Evolutionary conservation across 106 monocot species (phyloP).

Genomic region (Apostasia shenzhenica): DNA sequence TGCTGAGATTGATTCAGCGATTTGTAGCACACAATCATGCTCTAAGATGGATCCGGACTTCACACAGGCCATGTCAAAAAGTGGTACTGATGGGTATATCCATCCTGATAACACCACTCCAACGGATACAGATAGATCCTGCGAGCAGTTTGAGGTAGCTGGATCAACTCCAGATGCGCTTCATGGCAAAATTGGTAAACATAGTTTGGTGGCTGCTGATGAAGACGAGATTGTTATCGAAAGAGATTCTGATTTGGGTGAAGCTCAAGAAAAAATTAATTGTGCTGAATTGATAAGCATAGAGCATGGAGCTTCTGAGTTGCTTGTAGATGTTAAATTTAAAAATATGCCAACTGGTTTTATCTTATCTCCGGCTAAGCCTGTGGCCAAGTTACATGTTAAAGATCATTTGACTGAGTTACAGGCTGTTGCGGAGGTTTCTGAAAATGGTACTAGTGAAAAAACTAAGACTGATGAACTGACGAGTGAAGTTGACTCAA

Average conservation of each 20-base stretch:
- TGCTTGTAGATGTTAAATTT: background rate
- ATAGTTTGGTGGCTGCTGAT: background rate
- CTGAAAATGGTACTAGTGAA: background rate
- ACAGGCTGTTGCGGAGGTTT: background rate
- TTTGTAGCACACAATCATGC: conserved; percentile 66
- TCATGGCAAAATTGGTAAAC: conserved; percentile 14
- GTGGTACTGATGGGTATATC: conserved; percentile 13
- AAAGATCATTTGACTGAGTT: conserved; percentile 2
- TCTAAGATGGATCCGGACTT: conserved; percentile 48
- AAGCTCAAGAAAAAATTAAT: conserved; percentile 4
- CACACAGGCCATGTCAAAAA: conserved; percentile 19
- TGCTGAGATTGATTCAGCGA: conserved; percentile 61
- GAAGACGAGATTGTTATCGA: background rate
- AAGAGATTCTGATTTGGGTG: conserved; percentile 1
- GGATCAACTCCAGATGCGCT: conserved; percentile 14
- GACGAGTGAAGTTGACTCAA: conserved; percentile 9
- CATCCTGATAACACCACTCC: conserved; percentile 6
- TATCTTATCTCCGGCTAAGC: background rate
- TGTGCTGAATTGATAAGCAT: conserved; percentile 2
- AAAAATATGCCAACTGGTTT: background rate
- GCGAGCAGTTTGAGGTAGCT: conserved; percentile 12
- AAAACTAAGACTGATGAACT: background rate
- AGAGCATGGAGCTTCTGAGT: background rate
- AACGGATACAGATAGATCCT: conserved; percentile 19
- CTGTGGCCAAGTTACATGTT: background rate